Conservation (phyloP, 805 yeast genomes). For the Ogataea corticis region DNA sequence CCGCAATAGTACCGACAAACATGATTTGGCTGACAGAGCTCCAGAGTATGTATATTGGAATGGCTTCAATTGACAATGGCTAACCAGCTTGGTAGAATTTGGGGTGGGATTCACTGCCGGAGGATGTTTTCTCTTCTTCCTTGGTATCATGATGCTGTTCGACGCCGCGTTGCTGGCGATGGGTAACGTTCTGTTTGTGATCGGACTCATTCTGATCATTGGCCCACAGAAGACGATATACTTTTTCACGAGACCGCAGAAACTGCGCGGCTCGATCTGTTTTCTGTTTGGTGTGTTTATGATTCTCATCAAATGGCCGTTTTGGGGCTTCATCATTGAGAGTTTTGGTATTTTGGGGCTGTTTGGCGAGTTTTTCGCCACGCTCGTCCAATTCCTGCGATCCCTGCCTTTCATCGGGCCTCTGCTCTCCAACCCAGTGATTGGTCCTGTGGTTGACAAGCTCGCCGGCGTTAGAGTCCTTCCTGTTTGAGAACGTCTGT, state of each 20-base stretch:
- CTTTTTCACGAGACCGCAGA: constrained; percentile 85
- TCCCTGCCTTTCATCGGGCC: constrained; percentile 89
- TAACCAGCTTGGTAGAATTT: constrained; percentile 50
- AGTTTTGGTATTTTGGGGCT: constrained; percentile 85
- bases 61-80: not conserved
- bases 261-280: constrained; percentile 82
- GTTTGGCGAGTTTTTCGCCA: constrained; percentile 90
- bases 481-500: constrained; percentile 47
- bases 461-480: constrained; percentile 67
- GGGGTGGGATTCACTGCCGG: constrained; percentile 93
- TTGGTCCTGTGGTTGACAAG: constrained; percentile 74
- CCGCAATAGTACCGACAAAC: not conserved
- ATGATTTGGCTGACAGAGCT: constrained; percentile 76
- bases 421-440: constrained; percentile 69
- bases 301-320: constrained; percentile 74
- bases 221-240: constrained; percentile 82
- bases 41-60: constrained; percentile 52
- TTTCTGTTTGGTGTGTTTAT: constrained; percentile 73
- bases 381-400: constrained; percentile 81
- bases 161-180: constrained; percentile 87
- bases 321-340: constrained; percentile 83
- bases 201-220: constrained; percentile 83
- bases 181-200: constrained; percentile 77
- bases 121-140: constrained; percentile 72
- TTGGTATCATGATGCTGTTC: constrained; percentile 84